Evolutionary conservation across 176 grass and related monocot species (phyloP).

Genomic region (Areca catechu): DNA sequence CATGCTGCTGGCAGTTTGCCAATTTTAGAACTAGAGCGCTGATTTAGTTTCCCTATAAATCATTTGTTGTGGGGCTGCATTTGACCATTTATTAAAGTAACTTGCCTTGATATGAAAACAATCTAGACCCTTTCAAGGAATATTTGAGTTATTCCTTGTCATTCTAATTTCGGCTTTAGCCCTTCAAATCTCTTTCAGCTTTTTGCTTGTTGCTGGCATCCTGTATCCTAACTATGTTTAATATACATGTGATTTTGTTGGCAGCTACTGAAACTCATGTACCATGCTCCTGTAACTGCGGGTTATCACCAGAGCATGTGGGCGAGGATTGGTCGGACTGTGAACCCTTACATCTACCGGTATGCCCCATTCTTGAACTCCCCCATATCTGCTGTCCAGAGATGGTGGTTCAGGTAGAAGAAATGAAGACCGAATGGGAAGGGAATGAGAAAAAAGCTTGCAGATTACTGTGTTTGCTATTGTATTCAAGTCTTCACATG

Average conservation of each 20-base stretch:
- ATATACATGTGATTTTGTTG: neutral
- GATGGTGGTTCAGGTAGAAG: slow-evolving; percentile 96
- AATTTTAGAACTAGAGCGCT: no score
- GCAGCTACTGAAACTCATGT: slow-evolving; percentile 94
- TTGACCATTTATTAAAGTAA: no score
- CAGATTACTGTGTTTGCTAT: no score
- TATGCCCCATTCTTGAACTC: slow-evolving; percentile 70
- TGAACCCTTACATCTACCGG: slow-evolving; percentile 56
- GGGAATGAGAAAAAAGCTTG: neutral
- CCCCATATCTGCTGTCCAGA: slow-evolving; percentile 68
- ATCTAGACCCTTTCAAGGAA: no score
- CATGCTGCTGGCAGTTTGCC: no score
- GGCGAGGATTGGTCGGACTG: slow-evolving; percentile 66
- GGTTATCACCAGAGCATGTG: slow-evolving; percentile 79
- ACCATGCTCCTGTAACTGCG: slow-evolving; percentile 67
- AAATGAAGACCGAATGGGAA: neutral
- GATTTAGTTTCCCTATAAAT: no score
- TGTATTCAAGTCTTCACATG: no score
- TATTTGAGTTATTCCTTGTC: no score
- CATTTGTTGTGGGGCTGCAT: no score
- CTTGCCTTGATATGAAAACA: no score
- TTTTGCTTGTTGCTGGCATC: neutral
- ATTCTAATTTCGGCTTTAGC: no score
- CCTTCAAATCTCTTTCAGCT: no score
- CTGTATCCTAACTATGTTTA: neutral